Conservation (phyloP, 1,139 yeast genomes). For the Blastobotrys elegans region DNA sequence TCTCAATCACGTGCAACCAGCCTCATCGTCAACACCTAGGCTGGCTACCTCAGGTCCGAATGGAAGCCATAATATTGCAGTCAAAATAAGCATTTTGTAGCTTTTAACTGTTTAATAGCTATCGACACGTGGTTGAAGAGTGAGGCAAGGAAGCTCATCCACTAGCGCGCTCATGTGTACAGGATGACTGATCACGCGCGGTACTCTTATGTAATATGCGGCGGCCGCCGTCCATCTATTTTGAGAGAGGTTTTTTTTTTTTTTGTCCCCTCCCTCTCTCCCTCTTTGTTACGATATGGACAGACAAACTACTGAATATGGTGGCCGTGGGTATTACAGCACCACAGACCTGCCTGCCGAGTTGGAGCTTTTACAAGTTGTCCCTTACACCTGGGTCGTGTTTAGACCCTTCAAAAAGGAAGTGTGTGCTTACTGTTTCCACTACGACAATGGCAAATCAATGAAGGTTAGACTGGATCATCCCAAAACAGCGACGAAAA, state of each 20-base stretch:
- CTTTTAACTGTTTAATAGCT: no score
- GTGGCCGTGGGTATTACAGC: conserved; percentile 67
- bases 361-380: conserved; percentile 41
- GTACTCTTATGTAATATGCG: not conserved
- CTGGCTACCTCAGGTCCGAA: no score
- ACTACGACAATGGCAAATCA: conserved; percentile 46
- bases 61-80: no score
- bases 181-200: no score
- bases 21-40: no score
- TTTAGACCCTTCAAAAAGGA: conserved; percentile 57
- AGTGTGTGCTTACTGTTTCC: conserved; percentile 55
- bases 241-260: not conserved
- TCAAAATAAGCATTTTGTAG: no score
- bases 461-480: conserved; percentile 36
- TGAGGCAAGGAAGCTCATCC: no score
- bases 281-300: conserved; percentile 9
- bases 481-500: conserved; percentile 8
- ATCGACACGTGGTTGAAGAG: no score
- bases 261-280: not conserved
- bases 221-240: not conserved
- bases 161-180: no score
- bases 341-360: conserved; percentile 30
- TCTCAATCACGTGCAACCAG: no score
- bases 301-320: conserved; percentile 28
- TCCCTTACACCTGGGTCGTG: conserved; percentile 47